Percentiles rank a stretch among this genome's conserved stretches.
These are phyloP conservation scores for Nakaseomyces sp. DNA, from an alignment of 1,139 yeast species.

Conservation along the genomic window DNA sequence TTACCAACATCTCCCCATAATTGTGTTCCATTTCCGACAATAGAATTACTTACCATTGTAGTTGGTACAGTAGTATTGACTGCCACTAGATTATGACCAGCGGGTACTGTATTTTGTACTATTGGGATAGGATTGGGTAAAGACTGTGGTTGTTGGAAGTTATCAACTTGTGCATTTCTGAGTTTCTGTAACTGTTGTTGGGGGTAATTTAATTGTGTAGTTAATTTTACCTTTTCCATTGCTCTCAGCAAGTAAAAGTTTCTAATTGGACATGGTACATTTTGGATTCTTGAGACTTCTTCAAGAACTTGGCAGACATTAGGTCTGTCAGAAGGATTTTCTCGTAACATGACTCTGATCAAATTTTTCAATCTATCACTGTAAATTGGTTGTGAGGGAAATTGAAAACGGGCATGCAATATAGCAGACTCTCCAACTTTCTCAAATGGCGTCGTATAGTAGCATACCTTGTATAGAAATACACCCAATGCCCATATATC, in stretches of 20 bases:
- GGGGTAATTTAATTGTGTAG: neutral
- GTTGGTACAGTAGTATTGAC: neutral
- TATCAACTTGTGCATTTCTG: constrained; percentile 4
- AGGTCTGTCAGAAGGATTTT: constrained; percentile 65
- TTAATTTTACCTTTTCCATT: constrained; percentile 10
- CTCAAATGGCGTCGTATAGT: constrained; percentile 75
- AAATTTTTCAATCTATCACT: constrained; percentile 48
- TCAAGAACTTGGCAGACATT: constrained; percentile 59
- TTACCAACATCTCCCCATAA: neutral
- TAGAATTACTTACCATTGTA: neutral
- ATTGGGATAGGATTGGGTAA: neutral
- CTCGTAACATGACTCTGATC: constrained; percentile 55
- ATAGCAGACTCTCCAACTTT: constrained; percentile 65
- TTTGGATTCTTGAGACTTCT: constrained; percentile 57
- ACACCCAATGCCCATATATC: constrained; percentile 83
- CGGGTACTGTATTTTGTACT: neutral
- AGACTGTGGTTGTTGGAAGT: neutral
- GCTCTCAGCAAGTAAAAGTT: constrained; percentile 30
- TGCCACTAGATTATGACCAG: neutral
- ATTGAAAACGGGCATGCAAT: constrained; percentile 55
- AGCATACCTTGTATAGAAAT: constrained; percentile 64
- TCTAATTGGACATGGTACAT: constrained; percentile 40
- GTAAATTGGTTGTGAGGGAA: constrained; percentile 42
- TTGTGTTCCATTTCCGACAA: neutral
- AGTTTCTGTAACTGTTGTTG: constrained; percentile 4